Conservation (phyloP, 1,284 basidiomycete genomes). For the Ceratobasidium sp. region DNA sequence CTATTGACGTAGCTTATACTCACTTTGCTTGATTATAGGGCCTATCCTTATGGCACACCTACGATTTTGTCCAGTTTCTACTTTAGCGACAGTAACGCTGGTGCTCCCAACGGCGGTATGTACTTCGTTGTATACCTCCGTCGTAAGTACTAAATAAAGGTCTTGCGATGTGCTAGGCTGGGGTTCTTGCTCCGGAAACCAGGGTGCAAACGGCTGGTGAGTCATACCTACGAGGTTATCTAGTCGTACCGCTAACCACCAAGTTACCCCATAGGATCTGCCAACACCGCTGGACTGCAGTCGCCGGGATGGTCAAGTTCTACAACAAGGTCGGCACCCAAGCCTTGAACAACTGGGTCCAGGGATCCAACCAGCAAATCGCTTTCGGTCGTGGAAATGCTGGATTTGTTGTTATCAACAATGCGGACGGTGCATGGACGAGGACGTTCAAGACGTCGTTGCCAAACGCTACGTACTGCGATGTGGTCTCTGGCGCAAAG, state of each 20-base stretch:
- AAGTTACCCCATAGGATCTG: conserved; percentile 46
- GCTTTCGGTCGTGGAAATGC: conserved; percentile 72
- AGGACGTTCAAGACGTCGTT: conserved; percentile 69
- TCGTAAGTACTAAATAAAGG: not conserved
- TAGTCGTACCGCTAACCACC: not conserved
- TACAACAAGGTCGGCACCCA: conserved; percentile 66
- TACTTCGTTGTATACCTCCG: not conserved
- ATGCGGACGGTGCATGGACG: conserved; percentile 68
- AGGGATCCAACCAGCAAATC: conserved; percentile 68
- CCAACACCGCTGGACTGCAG: conserved; percentile 70
- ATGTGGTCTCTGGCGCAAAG: conserved; percentile 67
- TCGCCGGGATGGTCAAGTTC: conserved; percentile 74
- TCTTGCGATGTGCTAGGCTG: conserved; percentile 55
- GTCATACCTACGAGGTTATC: not conserved
- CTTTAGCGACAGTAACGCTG: conserved; percentile 65
- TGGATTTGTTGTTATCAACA: conserved; percentile 77
- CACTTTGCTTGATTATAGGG: conserved; percentile 52
- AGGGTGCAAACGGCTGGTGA: conserved; percentile 68
- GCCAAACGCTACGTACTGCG: conserved; percentile 71
- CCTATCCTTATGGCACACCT: conserved; percentile 75
- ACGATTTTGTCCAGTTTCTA: conserved; percentile 72
- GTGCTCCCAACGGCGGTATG: conserved; percentile 68
- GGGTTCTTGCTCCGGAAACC: conserved; percentile 68
- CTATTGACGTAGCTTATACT: not conserved
- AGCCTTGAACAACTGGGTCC: conserved; percentile 68